Evolutionary conservation across 768 basidiomycete genomes (phyloP).

Genomic region (Serendipita vermifera): DNA sequence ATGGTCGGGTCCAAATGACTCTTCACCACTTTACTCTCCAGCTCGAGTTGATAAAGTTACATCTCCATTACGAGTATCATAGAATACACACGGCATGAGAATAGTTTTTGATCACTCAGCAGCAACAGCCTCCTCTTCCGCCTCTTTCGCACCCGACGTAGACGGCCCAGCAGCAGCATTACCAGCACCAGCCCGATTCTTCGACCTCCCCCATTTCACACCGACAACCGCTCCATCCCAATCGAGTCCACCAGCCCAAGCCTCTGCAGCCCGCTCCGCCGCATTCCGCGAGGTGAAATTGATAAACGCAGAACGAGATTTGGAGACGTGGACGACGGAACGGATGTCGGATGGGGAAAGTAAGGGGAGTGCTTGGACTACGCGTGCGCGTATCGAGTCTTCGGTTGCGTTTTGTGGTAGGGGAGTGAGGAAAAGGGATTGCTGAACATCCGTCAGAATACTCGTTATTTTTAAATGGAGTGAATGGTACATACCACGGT

Average conservation of each 20-base stretch:
- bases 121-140: too few relatives aligned
- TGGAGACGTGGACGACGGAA: constrained; percentile 75
- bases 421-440: constrained; percentile 72
- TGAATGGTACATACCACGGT: constrained; percentile 50
- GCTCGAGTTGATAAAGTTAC: too few relatives aligned
- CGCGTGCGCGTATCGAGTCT: constrained; percentile 55
- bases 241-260: constrained; percentile 85
- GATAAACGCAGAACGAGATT: constrained; percentile 80
- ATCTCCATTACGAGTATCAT: too few relatives aligned
- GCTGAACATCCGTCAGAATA: constrained; percentile 37
- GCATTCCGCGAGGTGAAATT: constrained; percentile 73
- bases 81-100: too few relatives aligned
- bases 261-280: constrained; percentile 82
- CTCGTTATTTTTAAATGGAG: too few relatives aligned
- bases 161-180: too few relatives aligned
- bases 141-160: too few relatives aligned
- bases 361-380: constrained; percentile 52
- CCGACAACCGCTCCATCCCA: constrained; percentile 59
- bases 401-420: constrained; percentile 61
- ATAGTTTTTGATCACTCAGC: too few relatives aligned
- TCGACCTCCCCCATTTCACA: constrained; percentile 84
- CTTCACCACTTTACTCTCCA: too few relatives aligned
- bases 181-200: constrained; percentile 28
- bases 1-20: too few relatives aligned
- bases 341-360: constrained; percentile 54